Conservation (phyloP, 1,139 yeast genomes). For the Blastobotrys ciferrii region DNA sequence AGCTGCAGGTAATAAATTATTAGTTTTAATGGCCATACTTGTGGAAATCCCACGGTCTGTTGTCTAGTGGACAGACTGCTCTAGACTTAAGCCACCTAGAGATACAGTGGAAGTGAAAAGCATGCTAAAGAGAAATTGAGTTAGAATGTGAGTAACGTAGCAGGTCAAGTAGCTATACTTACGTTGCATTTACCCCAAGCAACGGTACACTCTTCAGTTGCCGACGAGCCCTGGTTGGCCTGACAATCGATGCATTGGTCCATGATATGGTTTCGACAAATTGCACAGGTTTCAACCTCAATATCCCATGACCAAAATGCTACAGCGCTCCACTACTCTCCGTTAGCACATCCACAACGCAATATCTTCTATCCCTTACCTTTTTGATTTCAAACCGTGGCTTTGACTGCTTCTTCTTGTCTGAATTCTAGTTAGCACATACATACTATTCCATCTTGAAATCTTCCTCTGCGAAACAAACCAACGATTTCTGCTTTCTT, state of each 20-base stretch:
- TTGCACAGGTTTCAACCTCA: slow-evolving; percentile 95
- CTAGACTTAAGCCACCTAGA: slow-evolving; percentile 96
- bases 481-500: no score
- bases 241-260: slow-evolving; percentile 98
- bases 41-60: slow-evolving; percentile 84
- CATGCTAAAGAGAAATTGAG: slow-evolving; percentile 45
- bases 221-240: slow-evolving; percentile 64
- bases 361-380: slow-evolving; percentile 23
- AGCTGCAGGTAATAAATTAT: slow-evolving; percentile 6
- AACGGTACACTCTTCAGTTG: slow-evolving; percentile 84
- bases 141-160: background rate
- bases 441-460: no score
- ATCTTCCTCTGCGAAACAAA: no score
- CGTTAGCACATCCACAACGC: slow-evolving; percentile 27
- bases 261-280: slow-evolving; percentile 97
- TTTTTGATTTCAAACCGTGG: slow-evolving; percentile 69
- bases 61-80: slow-evolving; percentile 95
- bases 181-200: slow-evolving; percentile 95
- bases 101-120: slow-evolving; percentile 93
- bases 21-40: slow-evolving; percentile 58
- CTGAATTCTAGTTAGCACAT: background rate
- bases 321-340: slow-evolving; percentile 85
- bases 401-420: slow-evolving; percentile 34
- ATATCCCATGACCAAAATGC: slow-evolving; percentile 99
- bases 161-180: slow-evolving; percentile 25